Evolutionary conservation across 75 land plant genomes (phyloP), one percentile per base, ranked within the genome.

Genomic region (Ceratopteris richardii): DNA sequence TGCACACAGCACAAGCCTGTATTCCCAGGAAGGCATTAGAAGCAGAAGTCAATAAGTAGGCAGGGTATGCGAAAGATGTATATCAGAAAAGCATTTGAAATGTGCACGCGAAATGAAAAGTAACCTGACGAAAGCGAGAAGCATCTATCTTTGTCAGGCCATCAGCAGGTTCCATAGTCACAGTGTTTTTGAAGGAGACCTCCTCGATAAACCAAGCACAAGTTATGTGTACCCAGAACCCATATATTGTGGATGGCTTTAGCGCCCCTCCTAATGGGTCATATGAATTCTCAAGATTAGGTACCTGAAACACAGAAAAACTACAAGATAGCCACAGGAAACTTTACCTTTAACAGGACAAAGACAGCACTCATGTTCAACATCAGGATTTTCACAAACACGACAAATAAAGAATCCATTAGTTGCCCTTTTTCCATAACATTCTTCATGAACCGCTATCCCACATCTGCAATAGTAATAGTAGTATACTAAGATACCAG

Each of bases 371-470:
- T 90, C 86, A 43, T 97, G 82, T 31, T 80, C 66, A 29, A 70
- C 30, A 42, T 82, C 73, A 62, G 88, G 88, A 29, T 78, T 84
- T 71, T 95, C 99, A 75, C 99, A 95, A 41, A 82, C 89, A 71
- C 86, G 72, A 65, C 99, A 95, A 57, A 95, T 85, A 51, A 94
- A 90, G 48, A 81, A 69, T 55, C 81, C 85, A n/a, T 77, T 66
- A 29, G 80, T 67, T 66, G 74, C 63, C 52, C 76, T 83, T 23
- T 73, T 88, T 23, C 99, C 99, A 87, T 95, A 95, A 60, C 99
- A 95, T 65, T 90, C 97, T 63, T 95, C 97, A 71, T 95, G 99
- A n/a, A 95, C 99, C 39, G 97, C 96, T 58, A 95, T 76, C 69
- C 92, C 97, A 53, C 99, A 95, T 65, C 99, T 95, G 73, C 29